Evolutionary conservation across 169 alveolate species (phyloP).

Genomic region (Plasmodium knowlesi): DNA sequence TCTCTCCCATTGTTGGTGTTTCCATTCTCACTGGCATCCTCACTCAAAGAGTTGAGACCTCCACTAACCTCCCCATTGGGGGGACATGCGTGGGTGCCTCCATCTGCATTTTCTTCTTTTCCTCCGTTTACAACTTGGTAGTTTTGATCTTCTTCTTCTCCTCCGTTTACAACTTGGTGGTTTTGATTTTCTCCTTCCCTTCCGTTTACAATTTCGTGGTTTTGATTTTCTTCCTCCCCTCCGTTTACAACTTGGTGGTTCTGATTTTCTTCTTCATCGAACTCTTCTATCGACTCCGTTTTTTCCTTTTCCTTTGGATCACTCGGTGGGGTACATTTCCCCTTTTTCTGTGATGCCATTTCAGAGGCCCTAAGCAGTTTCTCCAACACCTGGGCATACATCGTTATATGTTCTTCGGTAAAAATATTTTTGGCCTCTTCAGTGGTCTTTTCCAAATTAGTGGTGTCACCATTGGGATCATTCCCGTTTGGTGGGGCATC

Average conservation of each 20-base stretch:
- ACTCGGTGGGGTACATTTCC: not conserved
- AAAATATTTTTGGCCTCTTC: constrained; percentile 8
- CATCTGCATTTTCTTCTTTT: not conserved
- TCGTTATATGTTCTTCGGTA: constrained; percentile 48
- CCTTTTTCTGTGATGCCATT: not conserved
- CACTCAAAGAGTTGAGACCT: not conserved
- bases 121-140: not conserved
- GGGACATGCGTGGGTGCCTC: not conserved
- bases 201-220: not conserved
- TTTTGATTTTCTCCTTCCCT: not conserved
- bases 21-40: not conserved
- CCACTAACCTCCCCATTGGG: not conserved
- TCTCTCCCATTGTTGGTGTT: not conserved
- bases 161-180: not conserved
- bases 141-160: not conserved
- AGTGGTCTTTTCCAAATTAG: not conserved
- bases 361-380: constrained; percentile 18
- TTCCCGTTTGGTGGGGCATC: not conserved
- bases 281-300: too few relatives aligned
- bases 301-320: not conserved
- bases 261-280: not conserved
- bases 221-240: not conserved
- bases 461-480: not conserved
- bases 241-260: not conserved
- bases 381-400: constrained; percentile 38